Evolutionary conservation across 2,329 filamentous ascomycete genomes (phyloP), one percentile per base, ranked within the genome.

Genomic region (Pestalotiopsis sp.): DNA sequence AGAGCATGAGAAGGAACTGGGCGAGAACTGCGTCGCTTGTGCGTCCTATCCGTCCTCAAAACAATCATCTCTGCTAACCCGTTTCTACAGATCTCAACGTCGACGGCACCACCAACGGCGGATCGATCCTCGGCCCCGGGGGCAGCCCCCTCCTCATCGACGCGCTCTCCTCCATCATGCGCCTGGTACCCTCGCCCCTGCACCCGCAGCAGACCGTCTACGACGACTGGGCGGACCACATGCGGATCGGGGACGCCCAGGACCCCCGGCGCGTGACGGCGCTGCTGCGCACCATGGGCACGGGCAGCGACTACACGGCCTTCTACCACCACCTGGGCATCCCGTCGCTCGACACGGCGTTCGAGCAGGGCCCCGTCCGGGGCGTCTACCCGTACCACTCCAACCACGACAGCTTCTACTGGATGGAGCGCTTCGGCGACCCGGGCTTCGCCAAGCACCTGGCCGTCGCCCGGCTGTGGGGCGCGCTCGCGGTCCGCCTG

Each of bases 361-460:
- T 88, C 69, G 74, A 73, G 9, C 72, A 73, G 38, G 17, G 23
- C 2, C 76, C 77, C 4, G 68, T 72, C 0, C 74, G 77, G 1
- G 81, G 83, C 57, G 80, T 90, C 2, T 90, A 90, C 72, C 88
- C 90, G 69, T 94, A 93, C 75, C 91, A 93, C 75, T 87, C 88
- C 64, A 93, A 93, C 79, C 93, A 93, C 75, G 92, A 93, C 75
- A 91, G 87, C 63, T 92, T 90, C 76, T 82, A 89, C 74, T 93
- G 91, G 91, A 92, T 93, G 89, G 86, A 90, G 49, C 87, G 82
- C 7, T 92, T 87, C 72, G 91, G 91, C 7, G 92, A 94, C 72
- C 78, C 80, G 20, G 81, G 79, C 2, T 84, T 81, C 6, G 82
- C 86, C 36, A 88, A 88, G 71, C 88, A 89, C 71, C 73, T 81